Evolutionary conservation across 768 basidiomycete genomes (phyloP).

Genomic region (Lactarius sp.): DNA sequence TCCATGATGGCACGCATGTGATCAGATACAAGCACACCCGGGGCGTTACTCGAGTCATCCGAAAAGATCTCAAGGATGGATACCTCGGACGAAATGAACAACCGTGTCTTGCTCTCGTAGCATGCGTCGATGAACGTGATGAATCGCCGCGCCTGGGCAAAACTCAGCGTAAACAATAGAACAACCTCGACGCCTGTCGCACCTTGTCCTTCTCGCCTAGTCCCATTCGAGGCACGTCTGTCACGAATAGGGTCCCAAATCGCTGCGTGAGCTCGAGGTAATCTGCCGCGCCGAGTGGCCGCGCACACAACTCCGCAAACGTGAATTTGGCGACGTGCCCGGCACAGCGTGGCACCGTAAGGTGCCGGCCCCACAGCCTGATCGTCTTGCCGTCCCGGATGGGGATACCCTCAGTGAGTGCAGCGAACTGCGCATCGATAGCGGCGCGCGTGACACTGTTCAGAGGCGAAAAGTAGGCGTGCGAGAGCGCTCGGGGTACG

Average conservation of each 20-base stretch:
- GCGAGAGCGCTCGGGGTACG: conserved; percentile 85
- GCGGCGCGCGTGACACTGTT: conserved; percentile 59
- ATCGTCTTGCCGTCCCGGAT: conserved; percentile 59
- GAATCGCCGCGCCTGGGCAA: conserved; percentile 76
- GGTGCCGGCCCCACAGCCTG: conserved; percentile 84
- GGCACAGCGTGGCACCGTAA: conserved; percentile 76
- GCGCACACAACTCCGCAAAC: conserved; percentile 83
- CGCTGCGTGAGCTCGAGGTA: conserved; percentile 89
- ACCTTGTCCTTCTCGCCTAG: conserved; percentile 84
- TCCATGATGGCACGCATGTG: conserved; percentile 95
- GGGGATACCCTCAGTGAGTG: conserved; percentile 56
- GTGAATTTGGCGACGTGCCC: conserved; percentile 77
- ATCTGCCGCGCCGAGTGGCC: conserved; percentile 89
- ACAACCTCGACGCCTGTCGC: conserved; percentile 17
- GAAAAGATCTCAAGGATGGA: conserved; percentile 90
- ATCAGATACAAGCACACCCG: conserved; percentile 51
- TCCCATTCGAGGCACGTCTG: conserved; percentile 85
- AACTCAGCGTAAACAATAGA: neutral
- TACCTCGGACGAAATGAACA: conserved; percentile 89
- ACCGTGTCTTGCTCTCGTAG: conserved; percentile 91
- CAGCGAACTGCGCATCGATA: conserved; percentile 78
- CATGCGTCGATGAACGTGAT: conserved; percentile 98
- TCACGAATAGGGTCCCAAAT: conserved; percentile 84
- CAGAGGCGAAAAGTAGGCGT: conserved; percentile 88
- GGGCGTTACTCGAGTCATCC: conserved; percentile 44